phyloP scores from a whole-genome alignment of 371 early-diverging fungal genomes.

The Zychaea mexicana region DNA sequence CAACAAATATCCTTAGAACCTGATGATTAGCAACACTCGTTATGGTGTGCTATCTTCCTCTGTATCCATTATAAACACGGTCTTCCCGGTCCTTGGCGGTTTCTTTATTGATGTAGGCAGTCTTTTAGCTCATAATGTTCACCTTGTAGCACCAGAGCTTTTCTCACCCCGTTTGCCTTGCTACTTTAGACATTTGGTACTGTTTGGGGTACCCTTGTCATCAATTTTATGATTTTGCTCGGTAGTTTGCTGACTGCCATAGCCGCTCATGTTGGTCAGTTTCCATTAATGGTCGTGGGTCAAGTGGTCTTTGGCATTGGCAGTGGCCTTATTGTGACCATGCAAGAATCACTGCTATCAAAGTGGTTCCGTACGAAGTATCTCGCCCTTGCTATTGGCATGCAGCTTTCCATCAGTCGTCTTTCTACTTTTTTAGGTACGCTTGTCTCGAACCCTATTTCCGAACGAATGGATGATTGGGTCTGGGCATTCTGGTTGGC shows the following conservation, averaged over 20 bases:
- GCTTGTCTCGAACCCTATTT: slow-evolving; percentile 45
- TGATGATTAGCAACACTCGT: slow-evolving; percentile 47
- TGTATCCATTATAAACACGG: slow-evolving; percentile 55
- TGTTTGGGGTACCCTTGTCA: slow-evolving; percentile 47
- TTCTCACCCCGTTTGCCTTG: neutral
- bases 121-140: too few relatives aligned
- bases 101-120: slow-evolving; percentile 45
- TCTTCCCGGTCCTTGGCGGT: slow-evolving; percentile 57
- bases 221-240: slow-evolving; percentile 41
- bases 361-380: slow-evolving; percentile 59
- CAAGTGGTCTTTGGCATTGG: slow-evolving; percentile 60
- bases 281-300: slow-evolving; percentile 49
- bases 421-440: slow-evolving; percentile 54
- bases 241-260: slow-evolving; percentile 52
- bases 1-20: too few relatives aligned
- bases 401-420: slow-evolving; percentile 58
- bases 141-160: too few relatives aligned
- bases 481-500: slow-evolving; percentile 59
- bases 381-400: slow-evolving; percentile 41
- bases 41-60: slow-evolving; percentile 56
- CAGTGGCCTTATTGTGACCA: slow-evolving; percentile 54
- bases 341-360: slow-evolving; percentile 59
- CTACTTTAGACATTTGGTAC: slow-evolving; percentile 39
- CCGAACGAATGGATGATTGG: slow-evolving; percentile 43
- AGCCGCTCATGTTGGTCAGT: slow-evolving; percentile 39